Evolutionary conservation across 345 rosid species (phyloP).

Genomic region (Erucastrum elatum): DNA sequence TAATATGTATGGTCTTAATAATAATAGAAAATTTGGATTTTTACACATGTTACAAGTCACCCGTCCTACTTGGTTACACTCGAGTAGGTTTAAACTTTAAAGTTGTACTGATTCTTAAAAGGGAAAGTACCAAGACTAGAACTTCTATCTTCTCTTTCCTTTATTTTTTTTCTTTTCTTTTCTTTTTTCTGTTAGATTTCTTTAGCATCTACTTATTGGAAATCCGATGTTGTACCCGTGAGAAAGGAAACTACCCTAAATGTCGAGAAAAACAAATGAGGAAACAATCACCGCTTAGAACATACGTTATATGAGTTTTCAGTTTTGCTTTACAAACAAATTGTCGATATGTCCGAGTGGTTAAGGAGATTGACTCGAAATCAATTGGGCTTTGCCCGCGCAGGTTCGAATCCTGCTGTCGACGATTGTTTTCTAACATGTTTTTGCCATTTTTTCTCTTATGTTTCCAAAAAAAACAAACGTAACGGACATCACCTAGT

Average conservation of each 20-base stretch:
- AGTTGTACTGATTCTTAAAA: neutral
- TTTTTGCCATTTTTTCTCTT: neutral
- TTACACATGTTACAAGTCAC: neutral
- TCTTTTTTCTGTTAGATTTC: too few relatives aligned
- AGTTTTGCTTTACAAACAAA: neutral
- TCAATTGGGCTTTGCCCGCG: constrained; percentile 99
- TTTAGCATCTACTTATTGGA: too few relatives aligned
- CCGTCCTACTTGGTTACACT: neutral
- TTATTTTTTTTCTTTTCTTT: too few relatives aligned
- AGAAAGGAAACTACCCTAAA: neutral
- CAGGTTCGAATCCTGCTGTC: constrained; percentile 55
- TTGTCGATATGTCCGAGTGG: constrained; percentile 35
- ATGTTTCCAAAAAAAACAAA: neutral
- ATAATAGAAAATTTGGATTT: neutral
- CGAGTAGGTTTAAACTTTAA: neutral
- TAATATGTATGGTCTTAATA: neutral
- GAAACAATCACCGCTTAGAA: neutral
- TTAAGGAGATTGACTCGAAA: constrained; percentile 99
- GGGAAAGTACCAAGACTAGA: too few relatives aligned
- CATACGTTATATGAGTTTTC: too few relatives aligned
- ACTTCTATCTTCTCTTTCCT: too few relatives aligned
- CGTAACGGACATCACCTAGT: neutral
- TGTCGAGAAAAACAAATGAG: neutral
- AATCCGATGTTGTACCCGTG: too few relatives aligned
- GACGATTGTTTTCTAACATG: neutral